phyloP scores from a whole-genome alignment of 495 filamentous ascomycete species.

The Articulospora tetracladia region DNA sequence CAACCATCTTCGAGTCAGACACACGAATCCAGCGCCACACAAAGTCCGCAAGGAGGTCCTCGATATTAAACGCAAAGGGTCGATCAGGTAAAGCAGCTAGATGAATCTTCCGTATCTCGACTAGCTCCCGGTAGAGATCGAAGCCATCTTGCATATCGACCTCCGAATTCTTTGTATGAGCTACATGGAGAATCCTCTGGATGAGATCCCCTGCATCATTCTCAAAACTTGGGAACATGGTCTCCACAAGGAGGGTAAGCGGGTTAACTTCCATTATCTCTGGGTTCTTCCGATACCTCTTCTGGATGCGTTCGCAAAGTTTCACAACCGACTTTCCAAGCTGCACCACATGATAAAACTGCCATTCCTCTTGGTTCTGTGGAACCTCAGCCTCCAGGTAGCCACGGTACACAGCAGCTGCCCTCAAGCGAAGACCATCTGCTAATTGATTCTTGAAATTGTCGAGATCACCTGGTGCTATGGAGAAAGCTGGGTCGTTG shows the following conservation, averaged over 20 bases:
- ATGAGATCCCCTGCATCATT: conserved; percentile 82
- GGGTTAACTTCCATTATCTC: conserved; percentile 90
- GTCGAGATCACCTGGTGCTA: conserved; percentile 60
- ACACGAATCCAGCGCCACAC: conserved; percentile 91
- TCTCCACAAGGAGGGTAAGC: conserved; percentile 72
- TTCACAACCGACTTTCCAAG: conserved; percentile 81
- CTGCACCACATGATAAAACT: conserved; percentile 81
- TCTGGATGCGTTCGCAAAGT: conserved; percentile 80
- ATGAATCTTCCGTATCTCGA: conserved; percentile 78
- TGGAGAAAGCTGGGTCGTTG: conserved; percentile 69
- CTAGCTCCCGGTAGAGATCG: conserved; percentile 83
- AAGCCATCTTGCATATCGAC: conserved; percentile 88
- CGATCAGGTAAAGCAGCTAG: conserved; percentile 58
- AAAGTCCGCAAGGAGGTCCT: conserved; percentile 81
- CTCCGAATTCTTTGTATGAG: conserved; percentile 64
- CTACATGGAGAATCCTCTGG: conserved; percentile 67
- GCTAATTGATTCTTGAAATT: conserved; percentile 66
- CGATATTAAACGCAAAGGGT: conserved; percentile 80
- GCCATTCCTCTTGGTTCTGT: conserved; percentile 70
- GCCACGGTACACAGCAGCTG: conserved; percentile 66
- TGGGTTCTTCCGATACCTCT: conserved; percentile 84
- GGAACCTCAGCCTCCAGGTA: conserved; percentile 72
- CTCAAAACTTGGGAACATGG: conserved; percentile 84
- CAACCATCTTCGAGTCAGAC: conserved; percentile 73
- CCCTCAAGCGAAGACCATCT: conserved; percentile 68